Base-by-base conservation (phyloP, 1,284 basidiomycete species). In the Boletellus deceptivus region DNA sequence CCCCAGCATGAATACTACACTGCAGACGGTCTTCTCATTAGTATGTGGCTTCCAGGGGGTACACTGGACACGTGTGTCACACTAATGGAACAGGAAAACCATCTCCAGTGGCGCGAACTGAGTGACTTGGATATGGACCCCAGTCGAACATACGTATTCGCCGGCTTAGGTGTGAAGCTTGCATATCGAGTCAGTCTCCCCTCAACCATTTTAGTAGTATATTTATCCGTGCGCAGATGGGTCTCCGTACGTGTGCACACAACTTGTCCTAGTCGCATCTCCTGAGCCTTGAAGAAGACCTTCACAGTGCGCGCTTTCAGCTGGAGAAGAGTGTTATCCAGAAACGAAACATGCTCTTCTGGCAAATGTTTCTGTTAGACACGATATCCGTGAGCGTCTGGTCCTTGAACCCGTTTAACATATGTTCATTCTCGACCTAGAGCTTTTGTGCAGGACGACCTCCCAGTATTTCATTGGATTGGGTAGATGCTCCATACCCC, bases 371-470 rank as follows among this genome's bases (percentile, higher is more conserved):
- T 58, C 52, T 70, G 18, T 63, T 75, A 18, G 84, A 86, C 57
- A 80, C 80, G 0, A 79, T 78, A 75, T 64, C 78, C 25, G 84
- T 86, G 57, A 56, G 79, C 18, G 6, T 24, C 13, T 22, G 1
- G 36, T 1, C 6, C 8, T 31, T 29, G 0, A 6, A 18, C 6
- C 16, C 31, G 7, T 39, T 17, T 34, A 27, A 27, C 3, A 3
- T 13, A 41, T 34, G 35, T 33, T 52, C 16, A 52, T 35, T 24
- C 13, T 14, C n/a, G 0, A n/a, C 13, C 4, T 55, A 86, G 84
- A 86, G 81, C 58, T 84, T 84, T 58, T 73, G 71, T 16, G 78
- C 79, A 37, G 86, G 83, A 3, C 69, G 83, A 50, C 86, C 81
- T 16, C 79, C 82, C n/a, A 77, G 69, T 48, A 74, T 83, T 52